These are phyloP conservation scores for Rhodofomes roseus DNA, from an alignment of 1,284 basidiomycete genomes.

Conservation along the genomic window DNA sequence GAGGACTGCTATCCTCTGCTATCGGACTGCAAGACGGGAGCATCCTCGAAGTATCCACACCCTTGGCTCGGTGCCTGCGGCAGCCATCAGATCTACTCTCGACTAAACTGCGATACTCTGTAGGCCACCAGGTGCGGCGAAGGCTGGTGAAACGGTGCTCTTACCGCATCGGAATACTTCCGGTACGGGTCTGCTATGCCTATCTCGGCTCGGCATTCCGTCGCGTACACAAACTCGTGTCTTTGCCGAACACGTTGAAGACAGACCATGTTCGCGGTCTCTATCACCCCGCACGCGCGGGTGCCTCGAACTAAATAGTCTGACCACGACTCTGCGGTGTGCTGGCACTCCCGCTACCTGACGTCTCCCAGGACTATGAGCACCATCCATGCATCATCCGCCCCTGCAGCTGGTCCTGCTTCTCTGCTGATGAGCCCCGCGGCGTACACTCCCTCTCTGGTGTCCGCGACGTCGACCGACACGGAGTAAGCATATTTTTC, in stretches of 20 bases:
- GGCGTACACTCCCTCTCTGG: constrained; percentile 2
- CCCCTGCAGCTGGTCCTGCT: neutral
- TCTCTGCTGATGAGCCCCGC: neutral
- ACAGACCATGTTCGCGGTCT: constrained; percentile 5
- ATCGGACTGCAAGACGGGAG: too few species aligned
- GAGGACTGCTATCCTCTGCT: neutral
- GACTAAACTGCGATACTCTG: neutral
- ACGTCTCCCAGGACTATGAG: neutral
- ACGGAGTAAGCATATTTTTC: constrained; percentile 5
- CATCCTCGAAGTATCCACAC: neutral
- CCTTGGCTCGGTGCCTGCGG: neutral
- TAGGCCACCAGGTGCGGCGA: neutral
- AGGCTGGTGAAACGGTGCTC: neutral
- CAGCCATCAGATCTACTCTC: neutral
- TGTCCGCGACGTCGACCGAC: neutral
- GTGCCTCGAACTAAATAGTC: neutral
- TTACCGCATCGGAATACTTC: neutral
- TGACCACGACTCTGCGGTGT: neutral
- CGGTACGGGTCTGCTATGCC: neutral
- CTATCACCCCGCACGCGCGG: constrained; percentile 1
- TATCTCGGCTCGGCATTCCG: neutral
- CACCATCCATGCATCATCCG: neutral
- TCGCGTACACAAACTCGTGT: constrained; percentile 4
- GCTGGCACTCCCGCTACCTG: constrained; percentile 2
- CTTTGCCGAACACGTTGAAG: constrained; percentile 9